Conservation (phyloP, 148 eudicot genomes). For the Pouteria glomerata region DNA sequence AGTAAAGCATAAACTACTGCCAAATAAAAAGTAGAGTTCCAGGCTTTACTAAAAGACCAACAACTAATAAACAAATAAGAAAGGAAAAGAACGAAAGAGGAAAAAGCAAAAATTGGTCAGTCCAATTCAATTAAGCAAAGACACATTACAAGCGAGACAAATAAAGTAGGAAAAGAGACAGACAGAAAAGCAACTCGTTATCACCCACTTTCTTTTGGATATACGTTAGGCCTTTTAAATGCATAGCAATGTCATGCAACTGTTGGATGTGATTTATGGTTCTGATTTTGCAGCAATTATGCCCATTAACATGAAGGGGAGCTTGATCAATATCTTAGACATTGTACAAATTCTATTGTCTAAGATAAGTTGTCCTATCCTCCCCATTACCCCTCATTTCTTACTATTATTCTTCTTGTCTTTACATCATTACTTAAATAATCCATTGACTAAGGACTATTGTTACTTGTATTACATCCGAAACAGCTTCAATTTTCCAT, state of each 20-base stretch:
- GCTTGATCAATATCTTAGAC: too few relatives aligned
- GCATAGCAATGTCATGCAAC: conserved; percentile 6
- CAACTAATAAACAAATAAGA: not conserved
- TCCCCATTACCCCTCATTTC: too few relatives aligned
- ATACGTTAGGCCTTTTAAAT: not conserved
- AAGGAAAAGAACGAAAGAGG: not conserved
- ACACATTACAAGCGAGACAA: not conserved
- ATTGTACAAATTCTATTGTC: too few relatives aligned
- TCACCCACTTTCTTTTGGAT: conserved; percentile 7
- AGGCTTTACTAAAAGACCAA: not conserved
- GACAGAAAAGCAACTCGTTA: not conserved
- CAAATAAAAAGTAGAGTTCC: not conserved
- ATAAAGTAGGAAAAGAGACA: conserved; percentile 3
- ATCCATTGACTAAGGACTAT: too few relatives aligned
- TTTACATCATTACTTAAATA: too few relatives aligned
- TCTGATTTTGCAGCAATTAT: not conserved
- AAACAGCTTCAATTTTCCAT: not conserved
- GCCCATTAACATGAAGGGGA: too few relatives aligned
- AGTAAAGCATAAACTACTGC: not conserved
- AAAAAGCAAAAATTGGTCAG: not conserved
- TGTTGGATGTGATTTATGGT: not conserved
- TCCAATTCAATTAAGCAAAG: not conserved
- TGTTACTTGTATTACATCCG: not conserved
- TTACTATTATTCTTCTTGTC: too few relatives aligned
- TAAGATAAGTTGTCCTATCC: too few relatives aligned